Evolutionary conservation across 495 filamentous ascomycete genomes (phyloP).

Genomic region (Daldinia caldariorum): DNA sequence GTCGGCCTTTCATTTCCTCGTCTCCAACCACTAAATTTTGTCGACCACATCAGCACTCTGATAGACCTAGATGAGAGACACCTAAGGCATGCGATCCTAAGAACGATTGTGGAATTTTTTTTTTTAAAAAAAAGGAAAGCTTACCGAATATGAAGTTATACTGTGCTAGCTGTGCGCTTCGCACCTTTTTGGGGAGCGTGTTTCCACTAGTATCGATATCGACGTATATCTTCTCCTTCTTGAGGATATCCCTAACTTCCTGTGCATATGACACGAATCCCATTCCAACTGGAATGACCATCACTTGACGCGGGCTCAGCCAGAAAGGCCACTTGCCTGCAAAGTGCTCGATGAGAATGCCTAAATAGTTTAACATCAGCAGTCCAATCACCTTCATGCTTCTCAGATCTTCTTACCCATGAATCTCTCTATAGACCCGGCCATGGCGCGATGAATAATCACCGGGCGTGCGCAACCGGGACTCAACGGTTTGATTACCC

Average conservation of each 20-base stretch:
- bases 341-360: constrained; percentile 92
- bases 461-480: constrained; percentile 89
- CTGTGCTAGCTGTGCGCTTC: constrained; percentile 82
- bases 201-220: constrained; percentile 91
- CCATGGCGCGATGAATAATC: constrained; percentile 96
- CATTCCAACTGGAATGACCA: constrained; percentile 92
- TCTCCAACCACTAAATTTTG: constrained; percentile 77
- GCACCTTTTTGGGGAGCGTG: constrained; percentile 96
- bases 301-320: constrained; percentile 90
- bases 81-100: too few species aligned
- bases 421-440: constrained; percentile 93
- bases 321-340: constrained; percentile 99
- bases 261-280: constrained; percentile 83
- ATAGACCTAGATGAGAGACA: background rate
- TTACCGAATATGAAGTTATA: constrained; percentile 92
- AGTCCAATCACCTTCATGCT: background rate
- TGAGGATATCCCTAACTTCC: constrained; percentile 75
- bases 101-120: too few species aligned
- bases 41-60: constrained; percentile 16
- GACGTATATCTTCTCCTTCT: constrained; percentile 72
- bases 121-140: constrained; percentile 24
- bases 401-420: constrained; percentile 62
- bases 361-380: constrained; percentile 15
- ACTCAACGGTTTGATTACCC: constrained; percentile 61
- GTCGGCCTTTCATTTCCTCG: constrained; percentile 75